Conservation (phyloP, 2,329 filamentous ascomycete species). For the Lecanoromycetidae sp. region DNA sequence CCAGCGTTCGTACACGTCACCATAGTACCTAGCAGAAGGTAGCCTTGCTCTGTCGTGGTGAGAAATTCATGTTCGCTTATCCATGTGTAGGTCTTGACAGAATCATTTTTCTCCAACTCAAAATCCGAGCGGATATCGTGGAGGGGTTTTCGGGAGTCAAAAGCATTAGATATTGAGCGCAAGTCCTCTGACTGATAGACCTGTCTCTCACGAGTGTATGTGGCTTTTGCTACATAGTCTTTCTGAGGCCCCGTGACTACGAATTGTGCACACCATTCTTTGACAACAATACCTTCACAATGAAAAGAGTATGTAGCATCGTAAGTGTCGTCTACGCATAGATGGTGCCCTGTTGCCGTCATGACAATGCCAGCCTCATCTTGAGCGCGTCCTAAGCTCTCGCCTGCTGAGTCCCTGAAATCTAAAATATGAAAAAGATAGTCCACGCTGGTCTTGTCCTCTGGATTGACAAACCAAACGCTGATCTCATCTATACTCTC, state of each 20-base stretch:
- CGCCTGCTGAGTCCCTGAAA: constrained; percentile 36
- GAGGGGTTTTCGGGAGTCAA: background rate
- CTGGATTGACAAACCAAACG: constrained; percentile 56
- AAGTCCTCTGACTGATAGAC: background rate
- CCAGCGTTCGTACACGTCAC: background rate
- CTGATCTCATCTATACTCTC: constrained; percentile 47
- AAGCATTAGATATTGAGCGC: background rate
- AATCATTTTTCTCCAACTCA: background rate
- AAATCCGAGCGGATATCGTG: background rate
- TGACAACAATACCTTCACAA: constrained; percentile 46
- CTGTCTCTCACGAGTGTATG: constrained; percentile 7
- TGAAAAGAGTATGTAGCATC: constrained; percentile 57
- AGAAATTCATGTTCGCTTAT: constrained; percentile 13
- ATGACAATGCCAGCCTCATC: constrained; percentile 21
- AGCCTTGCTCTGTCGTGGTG: constrained; percentile 13
- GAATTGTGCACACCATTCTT: constrained; percentile 50
- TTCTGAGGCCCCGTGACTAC: constrained; percentile 60
- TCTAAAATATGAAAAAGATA: constrained; percentile 66
- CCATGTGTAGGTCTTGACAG: constrained; percentile 16
- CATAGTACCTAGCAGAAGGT: constrained; percentile 9
- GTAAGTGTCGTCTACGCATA: constrained; percentile 62
- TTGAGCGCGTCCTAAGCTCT: constrained; percentile 1
- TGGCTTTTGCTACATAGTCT: constrained; percentile 42
- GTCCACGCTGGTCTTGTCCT: constrained; percentile 51
- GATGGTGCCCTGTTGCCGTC: constrained; percentile 51